A percentile compares a stretch with the other conserved stretches of the same genome.
Conservation (phyloP, 352 stramenopile species). For the Globisporangium cystogenes region DNA sequence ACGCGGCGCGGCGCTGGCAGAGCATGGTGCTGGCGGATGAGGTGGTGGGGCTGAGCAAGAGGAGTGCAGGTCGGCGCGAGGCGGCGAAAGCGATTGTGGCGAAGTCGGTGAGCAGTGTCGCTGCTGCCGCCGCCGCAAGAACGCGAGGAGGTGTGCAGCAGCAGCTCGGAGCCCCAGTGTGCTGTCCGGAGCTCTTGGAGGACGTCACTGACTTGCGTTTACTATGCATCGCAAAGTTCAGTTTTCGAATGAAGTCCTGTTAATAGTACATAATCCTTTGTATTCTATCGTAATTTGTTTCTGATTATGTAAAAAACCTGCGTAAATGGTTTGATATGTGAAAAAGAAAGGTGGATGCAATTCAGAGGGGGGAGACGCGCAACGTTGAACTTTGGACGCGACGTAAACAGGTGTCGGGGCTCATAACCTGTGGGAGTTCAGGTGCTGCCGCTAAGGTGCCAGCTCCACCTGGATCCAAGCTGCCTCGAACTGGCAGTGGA, state of each 20-base stretch:
- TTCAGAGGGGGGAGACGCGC: background rate
- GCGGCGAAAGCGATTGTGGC: conserved; percentile 12
- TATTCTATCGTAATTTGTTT: too few relatives aligned
- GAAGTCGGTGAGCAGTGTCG: background rate
- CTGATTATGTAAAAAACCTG: too few relatives aligned
- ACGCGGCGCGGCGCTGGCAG: conserved; percentile 11
- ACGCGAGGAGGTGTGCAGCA: background rate
- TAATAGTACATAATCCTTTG: too few relatives aligned
- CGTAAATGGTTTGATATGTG: too few relatives aligned
- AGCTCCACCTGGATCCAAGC: background rate
- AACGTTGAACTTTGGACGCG: background rate
- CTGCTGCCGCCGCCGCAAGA: background rate
- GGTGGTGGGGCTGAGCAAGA: background rate
- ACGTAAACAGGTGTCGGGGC: conserved; percentile 1
- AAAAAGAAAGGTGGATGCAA: too few relatives aligned
- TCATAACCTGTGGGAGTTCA: too few relatives aligned
- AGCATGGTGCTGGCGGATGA: conserved; percentile 17
- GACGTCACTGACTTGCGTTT: conserved; percentile 9
- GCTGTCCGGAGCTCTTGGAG: too few relatives aligned
- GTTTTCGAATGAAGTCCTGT: conserved; percentile 2
- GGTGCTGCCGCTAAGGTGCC: too few relatives aligned
- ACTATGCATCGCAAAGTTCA: conserved; percentile 15
- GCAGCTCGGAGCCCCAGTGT: background rate
- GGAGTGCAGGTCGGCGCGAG: conserved; percentile 1
- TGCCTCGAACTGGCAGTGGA: too few relatives aligned